Evolutionary conservation across 805 yeast species (phyloP).

Genomic region (Ogataea glucozyma): DNA sequence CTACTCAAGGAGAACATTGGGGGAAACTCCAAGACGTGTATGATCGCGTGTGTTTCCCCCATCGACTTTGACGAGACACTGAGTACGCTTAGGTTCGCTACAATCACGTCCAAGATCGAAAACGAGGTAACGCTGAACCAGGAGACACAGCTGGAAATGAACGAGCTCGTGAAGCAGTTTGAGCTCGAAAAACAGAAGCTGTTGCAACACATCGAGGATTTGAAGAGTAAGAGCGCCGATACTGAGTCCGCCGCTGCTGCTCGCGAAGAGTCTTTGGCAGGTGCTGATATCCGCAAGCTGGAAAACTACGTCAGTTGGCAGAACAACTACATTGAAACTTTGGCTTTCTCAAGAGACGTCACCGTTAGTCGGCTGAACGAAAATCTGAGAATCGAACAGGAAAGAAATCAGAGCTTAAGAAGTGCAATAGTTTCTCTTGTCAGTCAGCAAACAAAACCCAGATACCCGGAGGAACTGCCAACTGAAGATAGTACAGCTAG

Average conservation of each 20-base stretch:
- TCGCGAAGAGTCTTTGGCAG: too few relatives aligned
- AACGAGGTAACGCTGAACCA: conserved; percentile 56
- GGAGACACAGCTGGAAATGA: conserved; percentile 43
- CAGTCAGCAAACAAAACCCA: background rate
- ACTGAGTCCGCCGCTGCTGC: background rate
- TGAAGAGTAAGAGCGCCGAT: conserved; percentile 11
- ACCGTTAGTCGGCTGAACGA: conserved; percentile 10
- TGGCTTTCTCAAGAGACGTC: conserved; percentile 21
- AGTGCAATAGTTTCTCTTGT: conserved; percentile 9
- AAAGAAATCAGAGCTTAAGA: conserved; percentile 15
- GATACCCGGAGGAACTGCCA: background rate
- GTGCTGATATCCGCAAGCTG: too few relatives aligned
- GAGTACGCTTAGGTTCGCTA: conserved; percentile 77
- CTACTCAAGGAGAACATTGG: conserved; percentile 72
- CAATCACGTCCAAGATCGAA: conserved; percentile 67
- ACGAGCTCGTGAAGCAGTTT: conserved; percentile 29
- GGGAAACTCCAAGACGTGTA: conserved; percentile 81
- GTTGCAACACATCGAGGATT: conserved; percentile 18
- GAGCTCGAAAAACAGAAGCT: conserved; percentile 29
- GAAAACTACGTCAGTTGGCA: conserved; percentile 31
- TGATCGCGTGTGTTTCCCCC: conserved; percentile 86
- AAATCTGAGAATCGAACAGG: conserved; percentile 5
- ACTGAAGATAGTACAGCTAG: background rate
- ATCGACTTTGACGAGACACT: conserved; percentile 74
- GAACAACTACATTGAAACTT: conserved; percentile 25